Conservation (phyloP, 768 basidiomycete species). For the Pulveroboletus sp. region DNA sequence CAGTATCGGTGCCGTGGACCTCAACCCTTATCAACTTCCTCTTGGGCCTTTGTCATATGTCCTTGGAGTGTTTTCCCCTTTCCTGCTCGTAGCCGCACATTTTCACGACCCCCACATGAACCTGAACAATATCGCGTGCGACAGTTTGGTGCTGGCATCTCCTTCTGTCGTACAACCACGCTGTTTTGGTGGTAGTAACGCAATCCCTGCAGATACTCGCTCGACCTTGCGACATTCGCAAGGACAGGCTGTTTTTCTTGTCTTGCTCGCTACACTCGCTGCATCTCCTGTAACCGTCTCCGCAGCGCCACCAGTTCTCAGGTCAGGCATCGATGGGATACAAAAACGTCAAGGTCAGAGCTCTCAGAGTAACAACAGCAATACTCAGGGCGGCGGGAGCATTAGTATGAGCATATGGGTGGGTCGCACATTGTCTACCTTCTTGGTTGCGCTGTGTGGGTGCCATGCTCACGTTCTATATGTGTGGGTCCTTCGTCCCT, state of each 20-base stretch:
- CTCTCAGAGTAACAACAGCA: not conserved
- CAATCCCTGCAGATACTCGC: not conserved
- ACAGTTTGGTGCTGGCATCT: not conserved
- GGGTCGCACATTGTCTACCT: conserved; percentile 3
- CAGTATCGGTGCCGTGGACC: conserved; percentile 5
- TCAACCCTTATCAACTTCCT: conserved; percentile 5
- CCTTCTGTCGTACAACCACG: too few species aligned
- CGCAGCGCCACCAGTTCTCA: conserved; percentile 5
- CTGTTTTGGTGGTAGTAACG: conserved; percentile 8
- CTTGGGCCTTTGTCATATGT: not conserved
- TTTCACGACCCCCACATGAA: conserved; percentile 5
- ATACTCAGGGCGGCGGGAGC: not conserved
- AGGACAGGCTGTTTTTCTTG: not conserved
- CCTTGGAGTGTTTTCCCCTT: not conserved
- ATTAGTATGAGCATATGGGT: conserved; percentile 25
- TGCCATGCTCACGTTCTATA: conserved; percentile 1
- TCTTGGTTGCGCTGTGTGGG: not conserved
- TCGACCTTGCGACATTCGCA: conserved; percentile 3
- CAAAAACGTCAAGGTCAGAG: not conserved
- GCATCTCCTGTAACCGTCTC: not conserved
- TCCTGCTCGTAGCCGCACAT: not conserved
- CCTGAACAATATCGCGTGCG: not conserved
- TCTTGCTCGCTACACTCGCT: conserved; percentile 4
- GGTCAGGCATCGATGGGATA: not conserved
- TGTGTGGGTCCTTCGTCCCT: not conserved